Base-by-base conservation (phyloP, 1,284 basidiomycete genomes). In the Rhodotorula sp. region DNA sequence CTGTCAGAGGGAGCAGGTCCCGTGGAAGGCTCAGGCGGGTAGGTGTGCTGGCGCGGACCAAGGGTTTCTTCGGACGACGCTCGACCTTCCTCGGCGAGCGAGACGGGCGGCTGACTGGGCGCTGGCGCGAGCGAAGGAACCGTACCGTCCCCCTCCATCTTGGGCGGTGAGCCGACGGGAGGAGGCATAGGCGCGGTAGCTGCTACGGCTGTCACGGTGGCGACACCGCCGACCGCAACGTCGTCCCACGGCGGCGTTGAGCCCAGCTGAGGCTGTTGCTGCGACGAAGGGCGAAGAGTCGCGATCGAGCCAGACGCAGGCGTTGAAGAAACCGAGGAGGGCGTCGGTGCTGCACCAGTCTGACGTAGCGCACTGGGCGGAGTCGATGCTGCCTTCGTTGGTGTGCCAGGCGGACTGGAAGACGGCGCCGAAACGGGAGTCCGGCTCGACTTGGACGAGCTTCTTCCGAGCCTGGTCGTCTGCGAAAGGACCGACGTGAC, bases 11-110 rank as follows among this genome's bases (percentile, higher is more conserved):
- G 48, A 1, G 59, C 34, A 4, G 62, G 57, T 10, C 34, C 56
- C 20, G 67, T 58, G 2, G 70, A n/a, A 0, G 67, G 61, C n/a
- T 51, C 52, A 20, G 74, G 74, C 7, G 74, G 74, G 54, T 75
- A 75, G 24, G 66, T 69, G 64, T 74, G 74, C 20, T 52, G 36
- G 34, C 19, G 61, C 46, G 49, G 29, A 20, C 34, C 20, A 6
- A 39, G 49, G 22, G 30, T 47, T 4, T 46, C 34, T 32, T n/a
- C 54, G 39, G 30, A 46, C 29, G 29, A 6, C 11, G 44, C 46
- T 53, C 52, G 52, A 32, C 52, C 29, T n/a, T 15, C 44, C 62
- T 32, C 46, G 39, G 30, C 10, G 7, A 10, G 47, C 53, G 15
- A 27, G 46, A 9, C 53, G 52, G 4, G 39, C 52, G 10, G 34